A percentile compares a stretch with the other conserved stretches of the same genome.
phyloP scores from a whole-genome alignment of 148 eudicot species.

The Talinum fruticosum region DNA sequence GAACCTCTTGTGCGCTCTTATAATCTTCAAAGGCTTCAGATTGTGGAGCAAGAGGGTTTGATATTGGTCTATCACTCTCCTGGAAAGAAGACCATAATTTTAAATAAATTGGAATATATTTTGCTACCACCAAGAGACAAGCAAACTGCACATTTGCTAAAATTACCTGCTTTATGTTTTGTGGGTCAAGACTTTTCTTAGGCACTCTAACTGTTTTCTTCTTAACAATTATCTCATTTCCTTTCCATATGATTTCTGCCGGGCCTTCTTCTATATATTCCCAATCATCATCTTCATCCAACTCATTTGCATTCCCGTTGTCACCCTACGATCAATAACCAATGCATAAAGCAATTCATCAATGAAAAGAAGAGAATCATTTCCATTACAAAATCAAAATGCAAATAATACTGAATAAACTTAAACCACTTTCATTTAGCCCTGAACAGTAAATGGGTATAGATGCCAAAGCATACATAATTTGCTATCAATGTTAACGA shows the following conservation, averaged over 20 bases:
- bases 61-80: slow-evolving; percentile 81
- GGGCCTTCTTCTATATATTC: slow-evolving; percentile 95
- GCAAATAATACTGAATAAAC: not conserved
- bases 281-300: slow-evolving; percentile 62
- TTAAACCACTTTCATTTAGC: not conserved
- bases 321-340: slow-evolving; percentile 39
- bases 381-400: not conserved
- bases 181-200: slow-evolving; percentile 47
- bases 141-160: not conserved
- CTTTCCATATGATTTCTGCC: slow-evolving; percentile 96
- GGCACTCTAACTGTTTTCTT: slow-evolving; percentile 83
- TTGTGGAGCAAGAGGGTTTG: slow-evolving; percentile 98
- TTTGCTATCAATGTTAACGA: not conserved
- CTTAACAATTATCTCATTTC: slow-evolving; percentile 91
- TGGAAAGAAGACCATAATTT: slow-evolving; percentile 24
- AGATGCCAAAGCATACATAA: not conserved
- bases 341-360: slow-evolving; percentile 1
- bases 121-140: slow-evolving; percentile 11
- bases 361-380: slow-evolving; percentile 1
- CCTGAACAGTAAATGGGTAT: not conserved
- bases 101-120: slow-evolving; percentile 1
- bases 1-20: slow-evolving; percentile 58
- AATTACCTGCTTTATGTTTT: slow-evolving; percentile 44
- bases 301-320: slow-evolving; percentile 36
- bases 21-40: slow-evolving; percentile 68